Evolutionary conservation across 2,329 filamentous ascomycete genomes (phyloP), one percentile per base, ranked within the genome.

Genomic region (Ophiocordyceps australis): DNA sequence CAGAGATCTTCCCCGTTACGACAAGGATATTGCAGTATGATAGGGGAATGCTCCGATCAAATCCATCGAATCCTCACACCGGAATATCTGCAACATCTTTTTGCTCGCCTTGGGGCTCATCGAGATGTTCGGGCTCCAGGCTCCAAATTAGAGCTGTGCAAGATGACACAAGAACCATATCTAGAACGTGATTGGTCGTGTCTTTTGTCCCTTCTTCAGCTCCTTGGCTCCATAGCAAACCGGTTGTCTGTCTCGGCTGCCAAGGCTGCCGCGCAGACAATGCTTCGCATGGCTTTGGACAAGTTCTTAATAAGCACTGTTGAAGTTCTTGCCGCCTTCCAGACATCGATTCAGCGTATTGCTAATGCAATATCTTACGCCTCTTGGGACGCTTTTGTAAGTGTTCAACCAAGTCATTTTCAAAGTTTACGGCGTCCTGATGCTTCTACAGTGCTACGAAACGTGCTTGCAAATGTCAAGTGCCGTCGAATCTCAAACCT

Each of bases 11-110:
- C 57, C 22, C 55, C 65, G 23, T 43, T 80, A 22, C 60, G 69
- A 25, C 45, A 58, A 28, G 65, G 73, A 30, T 82, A 81, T 41
- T 52, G 60, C 28, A 59, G 60, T 23, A 45, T 81, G 4, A 48
- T 65, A 27, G 49, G 55, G 18, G 41, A 50, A 25, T 59, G 55
- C 25, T 33, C 46, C 1, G 49, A 56, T 14, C 56, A 65, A 25
- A 43, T 59, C 7, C 33, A 43, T 14, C 50, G 49, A 3, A 44
- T 65, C 1, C 32, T 73, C 15, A 56, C 57, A 5, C 48, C 55
- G 3, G 38, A 49, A 42, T 35, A 49, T 39, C 35, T 72, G 27
- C 37, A 65, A 26, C 42, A 50, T 5, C 47, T 81, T 9, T 75
- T 85, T 32, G 45, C 47, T 26, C 50, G 49, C 11, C 41, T 82